Evolutionary conservation across 805 yeast species (phyloP).

Genomic region (Henningerozyma blattae): DNA sequence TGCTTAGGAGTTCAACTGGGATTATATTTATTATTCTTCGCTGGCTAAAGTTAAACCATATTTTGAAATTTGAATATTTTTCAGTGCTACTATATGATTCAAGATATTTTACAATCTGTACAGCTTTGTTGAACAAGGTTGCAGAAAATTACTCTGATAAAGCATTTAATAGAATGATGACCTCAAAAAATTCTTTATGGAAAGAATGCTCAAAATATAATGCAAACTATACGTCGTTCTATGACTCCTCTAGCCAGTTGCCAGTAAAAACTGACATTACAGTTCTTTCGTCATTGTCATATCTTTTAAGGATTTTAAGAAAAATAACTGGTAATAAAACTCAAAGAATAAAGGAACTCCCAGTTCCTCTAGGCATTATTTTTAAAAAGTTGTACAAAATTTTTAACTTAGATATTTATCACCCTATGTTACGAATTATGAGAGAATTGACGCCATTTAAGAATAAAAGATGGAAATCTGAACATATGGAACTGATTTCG

Average conservation of each 20-base stretch:
- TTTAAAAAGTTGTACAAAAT: slow-evolving; percentile 35
- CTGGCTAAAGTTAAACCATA: slow-evolving; percentile 75
- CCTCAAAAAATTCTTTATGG: slow-evolving; percentile 19
- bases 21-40: slow-evolving; percentile 41
- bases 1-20: slow-evolving; percentile 46
- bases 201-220: slow-evolving; percentile 13
- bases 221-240: slow-evolving; percentile 5
- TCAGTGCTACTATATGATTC: slow-evolving; percentile 64
- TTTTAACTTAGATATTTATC: slow-evolving; percentile 50
- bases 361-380: slow-evolving; percentile 21
- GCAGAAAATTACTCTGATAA: slow-evolving; percentile 22
- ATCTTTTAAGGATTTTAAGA: slow-evolving; percentile 37
- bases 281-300: slow-evolving; percentile 13
- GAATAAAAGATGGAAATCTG: slow-evolving; percentile 87
- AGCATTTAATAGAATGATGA: slow-evolving; percentile 16
- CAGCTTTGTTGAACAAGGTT: slow-evolving; percentile 15
- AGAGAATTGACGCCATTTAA: slow-evolving; percentile 80
- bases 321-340: slow-evolving; percentile 54
- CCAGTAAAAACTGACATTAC: slow-evolving; percentile 2
- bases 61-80: slow-evolving; percentile 68
- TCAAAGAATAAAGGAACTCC: slow-evolving; percentile 39
- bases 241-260: too few species aligned
- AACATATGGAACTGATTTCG: slow-evolving; percentile 87
- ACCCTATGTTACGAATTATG: slow-evolving; percentile 59
- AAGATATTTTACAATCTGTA: slow-evolving; percentile 30